phyloP scores from a whole-genome alignment of 2,329 filamentous ascomycete species.

The Alternaria gaisen region DNA sequence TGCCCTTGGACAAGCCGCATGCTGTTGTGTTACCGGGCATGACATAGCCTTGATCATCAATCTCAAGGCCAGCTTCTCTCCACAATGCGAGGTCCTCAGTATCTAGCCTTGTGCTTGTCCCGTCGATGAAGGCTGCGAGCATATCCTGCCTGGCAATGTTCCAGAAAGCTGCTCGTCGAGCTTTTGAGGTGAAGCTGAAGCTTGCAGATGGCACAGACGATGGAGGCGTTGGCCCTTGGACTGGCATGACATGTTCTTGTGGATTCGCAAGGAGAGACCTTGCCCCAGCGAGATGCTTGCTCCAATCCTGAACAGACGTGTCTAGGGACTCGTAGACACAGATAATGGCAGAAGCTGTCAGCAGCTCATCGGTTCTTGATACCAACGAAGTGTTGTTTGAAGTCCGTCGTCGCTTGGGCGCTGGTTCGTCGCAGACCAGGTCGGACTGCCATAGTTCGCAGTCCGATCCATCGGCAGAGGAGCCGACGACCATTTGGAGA shows the following conservation, averaged over 20 bases:
- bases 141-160: conserved; percentile 73
- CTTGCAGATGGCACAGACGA: conserved; percentile 36
- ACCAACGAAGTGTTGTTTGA: conserved; percentile 52
- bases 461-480: conserved; percentile 43
- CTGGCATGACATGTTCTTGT: conserved; percentile 59
- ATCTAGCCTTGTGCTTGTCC: conserved; percentile 67
- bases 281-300: conserved; percentile 70
- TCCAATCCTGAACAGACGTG: conserved; percentile 69
- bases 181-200: conserved; percentile 58
- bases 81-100: conserved; percentile 69
- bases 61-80: conserved; percentile 69
- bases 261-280: conserved; percentile 68
- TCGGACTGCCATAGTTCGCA: conserved; percentile 27
- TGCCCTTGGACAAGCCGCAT: conserved; percentile 54
- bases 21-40: conserved; percentile 55
- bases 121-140: conserved; percentile 70
- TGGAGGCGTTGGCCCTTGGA: conserved; percentile 55
- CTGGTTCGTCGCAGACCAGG: conserved; percentile 22
- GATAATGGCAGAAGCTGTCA: conserved; percentile 71
- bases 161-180: conserved; percentile 70
- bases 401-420: conserved; percentile 53
- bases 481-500: conserved; percentile 44
- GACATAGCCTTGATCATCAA: conserved; percentile 64
- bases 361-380: conserved; percentile 66
- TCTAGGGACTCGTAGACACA: conserved; percentile 75